Percentiles rank a stretch among this genome's conserved stretches.
Conservation (phyloP, 768 basidiomycete genomes). For the Psilocybe sp. region DNA sequence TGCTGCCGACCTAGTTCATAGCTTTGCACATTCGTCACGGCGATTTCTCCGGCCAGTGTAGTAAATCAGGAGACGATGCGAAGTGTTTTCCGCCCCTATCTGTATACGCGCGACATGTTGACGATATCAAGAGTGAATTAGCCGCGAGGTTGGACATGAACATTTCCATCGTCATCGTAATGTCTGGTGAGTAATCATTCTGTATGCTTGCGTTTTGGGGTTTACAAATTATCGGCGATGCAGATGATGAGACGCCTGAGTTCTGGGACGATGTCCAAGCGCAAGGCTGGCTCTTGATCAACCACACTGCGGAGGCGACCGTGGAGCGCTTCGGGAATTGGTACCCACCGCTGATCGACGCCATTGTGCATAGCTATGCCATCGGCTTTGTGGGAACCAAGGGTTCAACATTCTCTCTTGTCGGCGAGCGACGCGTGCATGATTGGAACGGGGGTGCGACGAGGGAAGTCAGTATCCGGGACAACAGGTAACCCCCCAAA, state of each 20-base stretch:
- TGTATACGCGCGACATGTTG: slow-evolving; percentile 31
- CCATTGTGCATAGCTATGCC: slow-evolving; percentile 52
- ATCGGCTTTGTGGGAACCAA: slow-evolving; percentile 58
- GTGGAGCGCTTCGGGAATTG: slow-evolving; percentile 36
- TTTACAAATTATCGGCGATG: not conserved
- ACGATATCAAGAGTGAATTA: slow-evolving; percentile 34
- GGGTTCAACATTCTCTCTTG: slow-evolving; percentile 51
- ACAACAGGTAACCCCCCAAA: not conserved
- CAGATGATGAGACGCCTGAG: slow-evolving; percentile 38
- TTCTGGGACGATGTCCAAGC: slow-evolving; percentile 37
- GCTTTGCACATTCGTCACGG: slow-evolving; percentile 43
- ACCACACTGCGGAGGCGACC: slow-evolving; percentile 34
- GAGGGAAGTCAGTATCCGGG: slow-evolving; percentile 5
- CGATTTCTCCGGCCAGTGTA: slow-evolving; percentile 35
- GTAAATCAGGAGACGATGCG: slow-evolving; percentile 14
- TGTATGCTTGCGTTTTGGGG: not conserved
- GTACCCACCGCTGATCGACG: slow-evolving; percentile 51
- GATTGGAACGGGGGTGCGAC: slow-evolving; percentile 51
- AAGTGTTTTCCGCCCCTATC: slow-evolving; percentile 37
- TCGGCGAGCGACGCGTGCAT: slow-evolving; percentile 49
- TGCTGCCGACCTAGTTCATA: not conserved
- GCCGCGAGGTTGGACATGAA: slow-evolving; percentile 22
- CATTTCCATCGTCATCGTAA: slow-evolving; percentile 36
- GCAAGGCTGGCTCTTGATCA: slow-evolving; percentile 39
- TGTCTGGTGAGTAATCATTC: slow-evolving; percentile 29